Base-by-base conservation (phyloP, 192 early-diverging fungal genomes). In the Umbelopsis sp. region DNA sequence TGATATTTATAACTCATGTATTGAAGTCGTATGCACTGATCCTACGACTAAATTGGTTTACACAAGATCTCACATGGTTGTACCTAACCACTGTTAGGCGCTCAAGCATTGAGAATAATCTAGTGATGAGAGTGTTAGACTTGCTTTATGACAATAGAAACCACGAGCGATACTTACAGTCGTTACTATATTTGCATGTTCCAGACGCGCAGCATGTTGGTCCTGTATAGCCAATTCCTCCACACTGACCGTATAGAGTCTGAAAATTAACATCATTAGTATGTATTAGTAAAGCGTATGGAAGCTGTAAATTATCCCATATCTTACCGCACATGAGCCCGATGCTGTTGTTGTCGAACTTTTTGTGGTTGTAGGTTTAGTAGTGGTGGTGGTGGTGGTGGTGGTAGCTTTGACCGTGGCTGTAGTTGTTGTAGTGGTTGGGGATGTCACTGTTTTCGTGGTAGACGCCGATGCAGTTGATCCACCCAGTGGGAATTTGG, bases 21-120 rank as follows among this genome's bases (percentile, higher is more conserved):
- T n/a, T 41, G 5, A 41, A 11, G 38, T 0, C 0, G 0, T 41
- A 41, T 41, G 38, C 8, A 6, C 8, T 41, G 7, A 38, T 6
- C 4, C 36, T 38, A 8, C 38, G 12, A 41, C 5, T 41, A 11
- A 41, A 6, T 41, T 41, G 38, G 8, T 11, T 6, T 16, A 49
- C 0, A 17, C 47, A 21, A 49, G n/a, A 41, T 11, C 12, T 6
- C 38, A 6, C 0, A 49, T 49, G 5, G 47, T 17, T 49, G 12
- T 44, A 5, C 12, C 43, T 44, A 5, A 21, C 47, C 20, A 17
- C 16, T 4, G 10, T 49, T 5, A 21, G 4, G 1, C 16, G 47
- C n/a, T 49, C 47, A 62, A 36, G 25, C 56, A 62, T 24, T 62
- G 56, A 29, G 56, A 62, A 26, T 62, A 62, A 22, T 62, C 56